phyloP scores from a whole-genome alignment of 371 early-diverging fungal species.

The Mucor racemosus region DNA sequence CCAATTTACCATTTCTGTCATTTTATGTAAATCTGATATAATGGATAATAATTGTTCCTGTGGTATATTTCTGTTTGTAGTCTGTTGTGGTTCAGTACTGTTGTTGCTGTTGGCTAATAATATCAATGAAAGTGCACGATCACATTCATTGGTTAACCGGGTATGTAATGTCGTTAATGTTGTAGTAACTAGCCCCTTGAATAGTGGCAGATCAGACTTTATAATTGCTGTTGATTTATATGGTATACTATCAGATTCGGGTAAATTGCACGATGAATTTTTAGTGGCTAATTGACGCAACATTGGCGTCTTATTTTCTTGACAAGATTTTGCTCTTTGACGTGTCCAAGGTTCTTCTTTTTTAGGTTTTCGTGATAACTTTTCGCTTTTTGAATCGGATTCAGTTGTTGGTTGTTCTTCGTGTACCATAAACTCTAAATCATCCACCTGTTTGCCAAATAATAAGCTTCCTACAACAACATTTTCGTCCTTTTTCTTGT shows the following conservation, averaged over 20 bases:
- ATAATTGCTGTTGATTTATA: constrained; percentile 8
- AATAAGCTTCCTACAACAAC: constrained; percentile 31
- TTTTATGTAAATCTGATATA: constrained; percentile 40
- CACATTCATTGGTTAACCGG: constrained; percentile 45
- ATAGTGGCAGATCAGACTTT: constrained; percentile 18
- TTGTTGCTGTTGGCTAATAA: constrained; percentile 17
- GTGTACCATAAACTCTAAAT: constrained; percentile 9
- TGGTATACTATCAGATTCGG: constrained; percentile 5
- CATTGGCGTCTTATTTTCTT: constrained; percentile 38
- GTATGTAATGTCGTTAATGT: constrained; percentile 52
- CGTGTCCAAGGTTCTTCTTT: constrained; percentile 30
- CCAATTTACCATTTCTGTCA: constrained; percentile 56
- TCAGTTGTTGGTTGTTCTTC: neutral
- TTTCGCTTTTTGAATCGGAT: constrained; percentile 39
- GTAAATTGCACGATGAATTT: constrained; percentile 6
- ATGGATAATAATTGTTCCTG: constrained; percentile 33
- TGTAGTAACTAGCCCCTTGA: constrained; percentile 43
- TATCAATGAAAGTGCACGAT: constrained; percentile 32
- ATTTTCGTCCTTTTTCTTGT: constrained; percentile 2
- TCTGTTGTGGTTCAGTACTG: neutral
- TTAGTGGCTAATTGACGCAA: constrained; percentile 38
- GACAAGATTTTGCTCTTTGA: constrained; percentile 42
- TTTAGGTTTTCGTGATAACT: constrained; percentile 7
- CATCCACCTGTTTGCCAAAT: constrained; percentile 38
- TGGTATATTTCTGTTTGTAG: constrained; percentile 17